Evolutionary conservation across 2,329 filamentous ascomycete species (phyloP).

Genomic region (Fusarium veterinarium): DNA sequence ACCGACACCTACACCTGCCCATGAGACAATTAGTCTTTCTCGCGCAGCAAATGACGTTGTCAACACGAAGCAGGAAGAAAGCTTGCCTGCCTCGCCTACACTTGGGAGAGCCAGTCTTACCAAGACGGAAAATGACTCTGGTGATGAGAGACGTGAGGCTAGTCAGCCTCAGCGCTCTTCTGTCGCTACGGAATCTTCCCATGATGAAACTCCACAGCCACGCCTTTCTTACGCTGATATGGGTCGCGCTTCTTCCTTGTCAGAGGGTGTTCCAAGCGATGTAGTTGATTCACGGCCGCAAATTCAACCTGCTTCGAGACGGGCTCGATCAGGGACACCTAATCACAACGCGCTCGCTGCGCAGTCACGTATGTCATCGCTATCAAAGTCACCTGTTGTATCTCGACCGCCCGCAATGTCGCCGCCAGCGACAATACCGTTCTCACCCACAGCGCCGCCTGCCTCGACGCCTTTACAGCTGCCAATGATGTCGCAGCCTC

Average conservation of each 20-base stretch:
- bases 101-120: not conserved
- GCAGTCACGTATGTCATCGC: not conserved
- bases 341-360: not conserved
- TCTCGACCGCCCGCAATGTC: not conserved
- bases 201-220: not conserved
- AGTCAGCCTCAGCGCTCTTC: not conserved
- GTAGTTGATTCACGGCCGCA: not conserved
- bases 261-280: not conserved
- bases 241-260: not conserved
- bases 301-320: not conserved
- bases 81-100: not conserved
- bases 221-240: not conserved
- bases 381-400: not conserved
- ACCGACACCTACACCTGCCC: not conserved
- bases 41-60: not conserved
- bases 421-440: not conserved
- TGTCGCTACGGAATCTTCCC: not conserved
- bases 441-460: not conserved
- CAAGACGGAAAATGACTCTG: not conserved
- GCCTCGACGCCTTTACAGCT: not conserved
- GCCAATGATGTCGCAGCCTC: not conserved
- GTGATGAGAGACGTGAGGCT: not conserved
- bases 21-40: not conserved
- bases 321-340: not conserved
- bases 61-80: not conserved